Evolutionary conservation across 352 stramenopile species (phyloP), one percentile per base, ranked within the genome.

Genomic region (Nothophytophthora sp.): DNA sequence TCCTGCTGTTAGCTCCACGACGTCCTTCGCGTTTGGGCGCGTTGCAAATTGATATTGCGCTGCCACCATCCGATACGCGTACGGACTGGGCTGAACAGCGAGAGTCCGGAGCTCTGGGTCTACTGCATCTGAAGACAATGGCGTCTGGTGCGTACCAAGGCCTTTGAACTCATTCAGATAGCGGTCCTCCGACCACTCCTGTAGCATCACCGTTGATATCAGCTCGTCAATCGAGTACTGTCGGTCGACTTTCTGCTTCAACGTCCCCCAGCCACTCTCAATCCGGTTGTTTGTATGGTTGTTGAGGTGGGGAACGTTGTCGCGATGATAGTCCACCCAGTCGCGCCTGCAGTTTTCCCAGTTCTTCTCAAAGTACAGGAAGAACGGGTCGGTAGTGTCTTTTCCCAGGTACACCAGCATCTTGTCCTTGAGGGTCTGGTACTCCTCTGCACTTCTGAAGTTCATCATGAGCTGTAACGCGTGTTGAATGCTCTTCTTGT

Each of bases 381-480:
- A 58, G 16, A 58, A 40, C 0, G 39, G 24, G 13, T 39, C 39
- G 0, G 7, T 40, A 13, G 41, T 51, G 40, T 58, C 13, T n/a
- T 36, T 20, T 16, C 30, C 40, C 2, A 51, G 50, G 19, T 27
- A 46, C 1, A 10, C 29, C 7, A 58, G 33, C 50, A 51, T 50
- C n/a, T 39, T 24, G 0, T 35, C 11, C 2, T 18, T 20, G 11
- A 45, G 49, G 0, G 18, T 19, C 12, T 10, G 15, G 50, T 58
- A 51, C 5, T 16, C 39, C 11, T 35, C 6, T 1, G 50, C 30
- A 20, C 50, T 51, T 15, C 15, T 10, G 3, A 22, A 16, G 15
- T 60, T 54, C 43, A 52, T 60, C 44, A 54, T 55, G 12, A 61
- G 11, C 13, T 55, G 44, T 10, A 53, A 8, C 3, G 42, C 42